Evolutionary conservation across 2,329 filamentous ascomycete genomes (phyloP).

Genomic region (Phoma sp.): DNA sequence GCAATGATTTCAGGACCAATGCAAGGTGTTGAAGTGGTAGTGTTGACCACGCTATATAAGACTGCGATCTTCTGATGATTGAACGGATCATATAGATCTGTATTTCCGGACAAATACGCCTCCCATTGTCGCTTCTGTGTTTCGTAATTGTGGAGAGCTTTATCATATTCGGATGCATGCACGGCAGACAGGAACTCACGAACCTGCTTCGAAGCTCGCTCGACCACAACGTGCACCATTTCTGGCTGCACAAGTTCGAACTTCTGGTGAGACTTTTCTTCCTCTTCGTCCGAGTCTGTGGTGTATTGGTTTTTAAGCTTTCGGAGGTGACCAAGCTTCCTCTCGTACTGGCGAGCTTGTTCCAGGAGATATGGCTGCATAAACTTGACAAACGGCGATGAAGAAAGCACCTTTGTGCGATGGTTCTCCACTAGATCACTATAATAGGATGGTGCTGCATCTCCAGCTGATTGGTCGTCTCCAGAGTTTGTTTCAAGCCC

Average conservation of each 20-base stretch:
- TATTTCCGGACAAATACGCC: slow-evolving; percentile 85
- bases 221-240: slow-evolving; percentile 87
- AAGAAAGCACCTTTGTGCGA: slow-evolving; percentile 89
- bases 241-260: slow-evolving; percentile 94
- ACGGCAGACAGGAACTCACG: slow-evolving; percentile 94
- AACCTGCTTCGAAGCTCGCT: slow-evolving; percentile 81
- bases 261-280: slow-evolving; percentile 60
- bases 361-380: slow-evolving; percentile 91
- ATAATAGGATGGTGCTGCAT: slow-evolving; percentile 90
- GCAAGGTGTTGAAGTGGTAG: slow-evolving; percentile 90
- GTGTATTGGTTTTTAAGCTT: slow-evolving; percentile 76
- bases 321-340: slow-evolving; percentile 80
- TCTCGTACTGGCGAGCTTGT: slow-evolving; percentile 89
- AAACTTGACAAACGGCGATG: slow-evolving; percentile 95
- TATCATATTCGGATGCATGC: slow-evolving; percentile 96
- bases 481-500: slow-evolving; percentile 46
- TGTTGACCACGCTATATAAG: slow-evolving; percentile 91
- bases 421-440: slow-evolving; percentile 94
- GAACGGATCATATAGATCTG: slow-evolving; percentile 90
- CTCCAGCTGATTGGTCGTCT: slow-evolving; percentile 63
- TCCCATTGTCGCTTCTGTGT: slow-evolving; percentile 98
- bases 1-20: slow-evolving; percentile 88
- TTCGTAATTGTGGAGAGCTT: slow-evolving; percentile 89
- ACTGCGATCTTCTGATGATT: slow-evolving; percentile 97
- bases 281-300: slow-evolving; percentile 43